Base-by-base conservation (phyloP, 345 rosid species). In the Populus nigra region DNA sequence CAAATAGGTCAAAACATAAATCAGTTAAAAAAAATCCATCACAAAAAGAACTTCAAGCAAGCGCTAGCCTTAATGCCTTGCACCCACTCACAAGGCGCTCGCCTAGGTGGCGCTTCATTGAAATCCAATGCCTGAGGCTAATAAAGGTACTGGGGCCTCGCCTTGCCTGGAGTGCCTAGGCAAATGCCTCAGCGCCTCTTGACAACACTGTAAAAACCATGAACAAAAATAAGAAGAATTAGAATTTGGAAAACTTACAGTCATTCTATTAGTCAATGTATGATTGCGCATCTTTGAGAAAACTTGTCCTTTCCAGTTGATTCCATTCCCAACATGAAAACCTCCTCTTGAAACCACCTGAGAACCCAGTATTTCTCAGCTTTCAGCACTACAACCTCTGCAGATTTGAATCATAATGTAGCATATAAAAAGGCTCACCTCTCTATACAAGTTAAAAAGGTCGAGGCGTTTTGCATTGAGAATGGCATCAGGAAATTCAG, bases 251-350 rank as follows among this genome's bases (percentile, higher is more conserved):
- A 43, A 22, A 71, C 86, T 73, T 92, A 96, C 99, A 20, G 99
- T 93, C 97, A 96, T 96, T 88, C 97, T 88, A 83, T 96, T 96
- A 72, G 98, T 93, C 79, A 90, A 82, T 8, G 99, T 96, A 82
- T 96, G 97, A 90, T 96, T 96, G 38, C 97, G 94, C 99, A 96
- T 96, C 92, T 94, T 96, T 31, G 99, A 96, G 88, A 96, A 96
- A 82, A 96, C 99, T 86, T 96, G 99, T 81, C 99, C 99, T 86
- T 96, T 96, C 99, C 99, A 96, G 81, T 96, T 96, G 82, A 96
- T 96, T 83, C 99, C 98, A 76, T 96, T 96, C 33, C 99, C 98
- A 43, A 96, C 98, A 62, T 96, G 97, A 82, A 96, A 96, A 73
- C 99, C 99, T 76, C 99, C 99, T 69, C 99, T 89, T 55, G 99